Evolutionary conservation across 2,329 filamentous ascomycete species (phyloP), one percentile per base, ranked within the genome.

Genomic region (Aspergillus fijiensis): DNA sequence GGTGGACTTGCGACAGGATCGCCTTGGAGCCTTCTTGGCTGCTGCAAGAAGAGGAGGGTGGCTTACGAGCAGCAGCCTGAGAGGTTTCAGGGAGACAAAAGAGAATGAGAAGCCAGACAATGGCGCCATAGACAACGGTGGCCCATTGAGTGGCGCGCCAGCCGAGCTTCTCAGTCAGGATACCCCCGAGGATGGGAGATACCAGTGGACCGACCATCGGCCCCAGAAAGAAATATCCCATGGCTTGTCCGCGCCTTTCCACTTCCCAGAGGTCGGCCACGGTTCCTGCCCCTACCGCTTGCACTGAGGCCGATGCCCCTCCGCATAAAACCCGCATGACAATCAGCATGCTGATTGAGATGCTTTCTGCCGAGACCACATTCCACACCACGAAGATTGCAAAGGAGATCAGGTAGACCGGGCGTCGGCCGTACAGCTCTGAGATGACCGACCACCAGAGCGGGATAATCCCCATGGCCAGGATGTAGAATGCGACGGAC

Each of bases 391-490:
- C 78, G 70, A 91, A 92, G 12, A 94, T 78, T 21, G 81, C 72
- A 72, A 95, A 95, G 0, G 89, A 92, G 35, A 84, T 76, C 33
- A 96, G 76, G 72, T 94, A 95, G 66, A 95, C 89, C 16, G 86
- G 87, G 23, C 91, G 85, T 47, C 91, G 85, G 11, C 91, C 91
- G 1, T 82, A 70, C 4, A 76, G 76, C 67, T 95, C 91, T 6
- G 89, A 91, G 69, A 95, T 92, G 1, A 88, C 88, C 0, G 89
- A 91, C 90, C 90, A 95, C 91, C 91, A 95, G 0, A 96, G 80
- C 0, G 91, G 91, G 66, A 92, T 94, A 49, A 95, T 90, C 57
- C 87, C 85, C 90, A 95, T 91, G 67, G 84, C 80, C 4, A 95
- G 80, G 90, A 95, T 92, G 73, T 93, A 95, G 60, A 94, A 76